A percentile compares a stretch with the other conserved stretches of the same genome.
Evolutionary conservation across 139 green algal species (phyloP).

Genomic region (Coccomyxa sp.): DNA sequence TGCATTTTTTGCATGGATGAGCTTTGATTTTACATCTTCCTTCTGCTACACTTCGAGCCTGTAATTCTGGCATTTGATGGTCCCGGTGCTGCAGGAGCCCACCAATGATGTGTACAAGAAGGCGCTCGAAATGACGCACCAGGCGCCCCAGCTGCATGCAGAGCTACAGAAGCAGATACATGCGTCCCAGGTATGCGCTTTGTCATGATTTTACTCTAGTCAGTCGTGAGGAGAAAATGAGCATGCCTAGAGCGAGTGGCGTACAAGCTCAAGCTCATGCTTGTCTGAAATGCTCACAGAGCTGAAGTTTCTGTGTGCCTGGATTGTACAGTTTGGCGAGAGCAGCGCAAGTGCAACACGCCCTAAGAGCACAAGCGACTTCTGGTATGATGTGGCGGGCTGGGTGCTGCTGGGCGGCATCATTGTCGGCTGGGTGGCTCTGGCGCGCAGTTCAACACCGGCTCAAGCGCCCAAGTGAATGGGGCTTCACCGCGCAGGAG

Average conservation of each 20-base stretch:
- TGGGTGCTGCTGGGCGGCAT: slow-evolving; percentile 61
- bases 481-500: not conserved
- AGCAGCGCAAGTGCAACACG: no score
- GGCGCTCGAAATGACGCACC: slow-evolving; percentile 89
- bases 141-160: slow-evolving; percentile 87
- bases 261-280: no score
- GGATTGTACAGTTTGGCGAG: no score
- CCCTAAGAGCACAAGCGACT: slow-evolving; percentile 37
- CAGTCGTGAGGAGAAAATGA: not conserved
- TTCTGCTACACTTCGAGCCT: no score
- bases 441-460: slow-evolving; percentile 14
- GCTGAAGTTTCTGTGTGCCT: no score
- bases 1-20: not conserved
- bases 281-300: no score
- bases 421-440: slow-evolving; percentile 37
- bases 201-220: not conserved
- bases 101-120: slow-evolving; percentile 90
- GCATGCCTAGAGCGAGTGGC: not conserved
- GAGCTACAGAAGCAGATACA: slow-evolving; percentile 27
- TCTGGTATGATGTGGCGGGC: slow-evolving; percentile 82
- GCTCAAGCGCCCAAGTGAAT: not conserved
- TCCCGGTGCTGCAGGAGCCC: slow-evolving; percentile 62
- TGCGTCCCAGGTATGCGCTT: slow-evolving; percentile 2
- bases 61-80: no score
- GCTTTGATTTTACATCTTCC: no score